phyloP scores from a whole-genome alignment of 2,329 filamentous ascomycete species.

The Fusarium vanettenii region DNA sequence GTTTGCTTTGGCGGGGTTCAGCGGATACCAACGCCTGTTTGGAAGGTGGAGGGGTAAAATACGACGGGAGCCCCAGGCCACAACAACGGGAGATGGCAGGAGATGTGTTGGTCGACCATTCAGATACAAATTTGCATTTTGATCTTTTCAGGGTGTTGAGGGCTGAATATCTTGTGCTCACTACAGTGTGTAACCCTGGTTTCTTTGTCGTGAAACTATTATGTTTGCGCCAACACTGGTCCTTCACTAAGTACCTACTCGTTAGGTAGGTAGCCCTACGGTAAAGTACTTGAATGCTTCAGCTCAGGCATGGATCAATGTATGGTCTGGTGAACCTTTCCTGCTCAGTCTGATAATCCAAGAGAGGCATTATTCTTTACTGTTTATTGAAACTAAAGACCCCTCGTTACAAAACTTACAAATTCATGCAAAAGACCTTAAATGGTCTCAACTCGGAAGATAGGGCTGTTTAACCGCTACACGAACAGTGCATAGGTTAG shows the following conservation, averaged over 20 bases:
- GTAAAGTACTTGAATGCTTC: background rate
- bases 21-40: constrained; percentile 6
- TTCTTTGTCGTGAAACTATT: background rate
- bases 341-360: background rate
- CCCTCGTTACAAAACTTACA: background rate
- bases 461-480: constrained; percentile 23
- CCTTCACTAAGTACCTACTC: background rate
- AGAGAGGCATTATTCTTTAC: background rate
- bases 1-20: constrained; percentile 37
- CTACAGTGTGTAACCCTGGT: background rate
- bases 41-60: constrained; percentile 28
- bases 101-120: background rate
- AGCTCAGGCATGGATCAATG: background rate
- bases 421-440: background rate
- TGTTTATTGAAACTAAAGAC: background rate
- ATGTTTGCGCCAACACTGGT: background rate
- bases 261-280: background rate
- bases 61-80: constrained; percentile 19
- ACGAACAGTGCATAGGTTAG: constrained; percentile 11
- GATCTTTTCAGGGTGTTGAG: background rate
- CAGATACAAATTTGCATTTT: background rate
- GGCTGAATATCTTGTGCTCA: background rate
- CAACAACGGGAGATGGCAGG: constrained; percentile 16
- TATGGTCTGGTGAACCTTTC: background rate
- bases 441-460: background rate